These are phyloP conservation scores for Spizellomyces sp. DNA, from an alignment of 192 early-diverging fungal genomes.

Conservation along the genomic window DNA sequence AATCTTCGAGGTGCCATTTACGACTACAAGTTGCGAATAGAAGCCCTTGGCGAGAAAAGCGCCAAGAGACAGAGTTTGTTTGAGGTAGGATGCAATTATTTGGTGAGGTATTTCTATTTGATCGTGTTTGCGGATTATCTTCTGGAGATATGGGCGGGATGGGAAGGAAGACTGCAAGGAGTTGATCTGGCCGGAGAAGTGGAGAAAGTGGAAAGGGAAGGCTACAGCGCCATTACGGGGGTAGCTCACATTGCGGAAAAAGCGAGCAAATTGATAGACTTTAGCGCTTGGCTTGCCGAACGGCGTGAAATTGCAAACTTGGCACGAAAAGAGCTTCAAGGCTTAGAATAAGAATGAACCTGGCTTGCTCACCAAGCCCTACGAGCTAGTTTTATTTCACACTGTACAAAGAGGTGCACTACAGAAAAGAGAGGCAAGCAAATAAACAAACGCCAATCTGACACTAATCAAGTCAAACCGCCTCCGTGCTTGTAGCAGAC, in stretches of 20 bases:
- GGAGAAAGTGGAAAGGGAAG: constrained; percentile 2
- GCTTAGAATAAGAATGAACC: constrained; percentile 25
- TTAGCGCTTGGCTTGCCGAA: constrained; percentile 57
- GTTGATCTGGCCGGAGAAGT: not conserved
- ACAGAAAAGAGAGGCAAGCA: too few relatives aligned
- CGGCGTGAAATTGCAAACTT: constrained; percentile 62
- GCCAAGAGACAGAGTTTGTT: constrained; percentile 39
- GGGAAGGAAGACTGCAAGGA: constrained; percentile 8
- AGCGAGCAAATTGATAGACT: constrained; percentile 36
- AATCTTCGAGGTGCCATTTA: constrained; percentile 62
- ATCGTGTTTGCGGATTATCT: constrained; percentile 70
- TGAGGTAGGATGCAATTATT: constrained; percentile 57
- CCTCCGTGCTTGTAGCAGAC: too few relatives aligned
- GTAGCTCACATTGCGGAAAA: not conserved
- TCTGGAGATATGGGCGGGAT: constrained; percentile 43
- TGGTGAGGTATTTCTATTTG: constrained; percentile 66
- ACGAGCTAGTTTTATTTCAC: too few relatives aligned
- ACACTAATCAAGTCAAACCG: too few relatives aligned
- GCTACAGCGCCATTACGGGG: constrained; percentile 19
- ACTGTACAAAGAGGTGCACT: too few relatives aligned
- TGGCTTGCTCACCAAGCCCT: too few relatives aligned
- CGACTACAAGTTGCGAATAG: constrained; percentile 58
- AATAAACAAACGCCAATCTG: too few relatives aligned
- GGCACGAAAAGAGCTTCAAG: constrained; percentile 29
- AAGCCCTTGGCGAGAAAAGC: constrained; percentile 37